Evolutionary conservation across 495 filamentous ascomycete genomes (phyloP), one percentile per base, ranked within the genome.

Genomic region (Trichoderma gamsii): DNA sequence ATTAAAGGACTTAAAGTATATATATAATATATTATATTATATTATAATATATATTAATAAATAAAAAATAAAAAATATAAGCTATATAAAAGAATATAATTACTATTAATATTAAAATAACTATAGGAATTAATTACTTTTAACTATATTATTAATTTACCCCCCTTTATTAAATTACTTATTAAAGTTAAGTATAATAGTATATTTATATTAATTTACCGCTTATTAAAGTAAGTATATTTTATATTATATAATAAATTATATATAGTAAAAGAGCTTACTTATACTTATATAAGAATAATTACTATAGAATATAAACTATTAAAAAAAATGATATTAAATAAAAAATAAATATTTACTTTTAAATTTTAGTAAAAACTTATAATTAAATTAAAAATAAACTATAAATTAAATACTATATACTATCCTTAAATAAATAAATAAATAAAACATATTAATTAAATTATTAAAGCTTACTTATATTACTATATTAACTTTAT

Each of bases 41-140:
- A 29, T 9, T 64, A 35, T 64, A 35, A 35, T 35, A 64, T 16
- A 35, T 64, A 64, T 18, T n/a, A 29, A 64, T n/a, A 18, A 64
- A 35, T n/a, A 35, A 64, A 64, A 35, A 29, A 29, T 38, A 64
- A 35, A n/a, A 18, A n/a, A 35, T 64, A 35, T 64, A 64, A 64
- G 12, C 15, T 13, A 3, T 61, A 61, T 61, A 23, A 12, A 23
- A 61, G 2, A 61, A 2, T 61, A 25, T 25, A 32, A 61, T 16
- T 12, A 18, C 18, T 64, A 25, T 18, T 18, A 3, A 11, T 9
- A 3, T 3, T 64, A 64, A 35, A 35, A 35, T 12, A 13, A 13
- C 32, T 6, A 2, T 35, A 35, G 32, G 32, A 35, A 35, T 35
- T 13, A 13, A 4, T 11, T 4, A 1, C n/a, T n/a, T n/a, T n/a